Conservation (phyloP, 2,329 filamentous ascomycete genomes). For the Thermomyces lanuginosus region DNA sequence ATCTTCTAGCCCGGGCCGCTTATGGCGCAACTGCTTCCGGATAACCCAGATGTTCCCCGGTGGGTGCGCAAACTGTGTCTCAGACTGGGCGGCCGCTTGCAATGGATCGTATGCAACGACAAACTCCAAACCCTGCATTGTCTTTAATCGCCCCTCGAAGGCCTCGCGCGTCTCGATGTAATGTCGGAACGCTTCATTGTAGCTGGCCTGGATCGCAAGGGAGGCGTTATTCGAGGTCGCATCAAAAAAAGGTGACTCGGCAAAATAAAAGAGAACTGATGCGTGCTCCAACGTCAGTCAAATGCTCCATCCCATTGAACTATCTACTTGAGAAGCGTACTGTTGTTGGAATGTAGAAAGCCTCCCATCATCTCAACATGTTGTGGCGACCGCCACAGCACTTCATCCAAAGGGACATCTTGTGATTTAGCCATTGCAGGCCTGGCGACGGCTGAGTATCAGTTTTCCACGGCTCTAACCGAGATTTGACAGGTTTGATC, state of each 20-base stretch:
- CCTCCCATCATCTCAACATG: constrained; percentile 32
- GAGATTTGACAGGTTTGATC: too few relatives aligned
- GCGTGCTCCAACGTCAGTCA: too few relatives aligned
- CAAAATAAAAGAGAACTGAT: constrained; percentile 49
- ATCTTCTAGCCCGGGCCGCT: constrained; percentile 27
- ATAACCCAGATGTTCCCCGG: constrained; percentile 42
- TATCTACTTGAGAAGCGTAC: too few relatives aligned
- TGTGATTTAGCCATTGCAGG: constrained; percentile 19
- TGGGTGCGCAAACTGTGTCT: constrained; percentile 27
- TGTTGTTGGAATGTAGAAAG: constrained; percentile 30
- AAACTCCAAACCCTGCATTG: constrained; percentile 43
- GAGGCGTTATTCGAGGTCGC: constrained; percentile 44
- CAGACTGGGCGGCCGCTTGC: constrained; percentile 27
- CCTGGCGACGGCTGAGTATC: too few relatives aligned
- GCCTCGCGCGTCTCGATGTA: constrained; percentile 38
- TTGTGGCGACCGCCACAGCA: constrained; percentile 29
- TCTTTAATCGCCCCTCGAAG: constrained; percentile 39
- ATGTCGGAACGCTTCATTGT: constrained; percentile 33
- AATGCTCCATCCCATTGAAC: too few relatives aligned
- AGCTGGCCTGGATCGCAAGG: constrained; percentile 35
- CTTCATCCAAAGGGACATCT: constrained; percentile 27
- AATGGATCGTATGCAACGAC: constrained; percentile 43
- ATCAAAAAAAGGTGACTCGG: constrained; percentile 48
- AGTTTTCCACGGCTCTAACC: too few relatives aligned
- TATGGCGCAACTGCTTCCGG: constrained; percentile 39